These are phyloP conservation scores for Sporothrix variecibatus DNA, from an alignment of 2,329 filamentous ascomycete species.

Conservation along the genomic window DNA sequence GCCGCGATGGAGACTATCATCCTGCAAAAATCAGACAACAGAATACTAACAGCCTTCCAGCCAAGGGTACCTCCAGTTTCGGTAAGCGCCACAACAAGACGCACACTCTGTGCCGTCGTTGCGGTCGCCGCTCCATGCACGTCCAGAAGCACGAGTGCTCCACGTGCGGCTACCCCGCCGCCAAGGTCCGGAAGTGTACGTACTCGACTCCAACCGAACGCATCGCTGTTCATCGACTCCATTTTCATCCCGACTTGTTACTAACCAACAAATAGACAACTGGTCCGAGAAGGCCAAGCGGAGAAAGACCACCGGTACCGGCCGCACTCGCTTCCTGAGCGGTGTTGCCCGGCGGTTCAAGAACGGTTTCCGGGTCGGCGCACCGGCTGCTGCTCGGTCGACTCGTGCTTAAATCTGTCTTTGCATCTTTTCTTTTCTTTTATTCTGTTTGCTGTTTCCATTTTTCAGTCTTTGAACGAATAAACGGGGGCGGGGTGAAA, in stretches of 20 bases:
- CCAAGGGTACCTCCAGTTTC: slow-evolving; percentile 58
- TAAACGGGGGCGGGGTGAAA: slow-evolving; percentile 12
- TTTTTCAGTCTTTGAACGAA: slow-evolving; percentile 6
- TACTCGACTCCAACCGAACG: slow-evolving; percentile 37
- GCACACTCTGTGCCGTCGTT: slow-evolving; percentile 97
- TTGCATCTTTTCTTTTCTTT: slow-evolving; percentile 3
- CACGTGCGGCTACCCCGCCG: slow-evolving; percentile 92
- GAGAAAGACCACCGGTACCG: slow-evolving; percentile 98
- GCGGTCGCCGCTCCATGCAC: slow-evolving; percentile 96
- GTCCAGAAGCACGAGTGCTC: slow-evolving; percentile 99
- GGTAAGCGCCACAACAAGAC: slow-evolving; percentile 86
- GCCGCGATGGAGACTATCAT: neutral
- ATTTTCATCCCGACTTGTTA: neutral
- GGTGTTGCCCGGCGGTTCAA: slow-evolving; percentile 88
- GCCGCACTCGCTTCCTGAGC: slow-evolving; percentile 95
- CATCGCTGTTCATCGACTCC: neutral
- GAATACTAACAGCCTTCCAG: slow-evolving; percentile 37
- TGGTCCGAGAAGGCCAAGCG: slow-evolving; percentile 99
- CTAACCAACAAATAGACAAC: slow-evolving; percentile 70
- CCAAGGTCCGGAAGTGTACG: slow-evolving; percentile 99
- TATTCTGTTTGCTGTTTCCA: slow-evolving; percentile 16
- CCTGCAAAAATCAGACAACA: neutral
- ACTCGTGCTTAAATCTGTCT: slow-evolving; percentile 43
- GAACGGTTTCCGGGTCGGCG: slow-evolving; percentile 95
- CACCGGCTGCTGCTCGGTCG: slow-evolving; percentile 80